Base-by-base conservation (phyloP, 352 stramenopile genomes). In the Blastocystis sp. region DNA sequence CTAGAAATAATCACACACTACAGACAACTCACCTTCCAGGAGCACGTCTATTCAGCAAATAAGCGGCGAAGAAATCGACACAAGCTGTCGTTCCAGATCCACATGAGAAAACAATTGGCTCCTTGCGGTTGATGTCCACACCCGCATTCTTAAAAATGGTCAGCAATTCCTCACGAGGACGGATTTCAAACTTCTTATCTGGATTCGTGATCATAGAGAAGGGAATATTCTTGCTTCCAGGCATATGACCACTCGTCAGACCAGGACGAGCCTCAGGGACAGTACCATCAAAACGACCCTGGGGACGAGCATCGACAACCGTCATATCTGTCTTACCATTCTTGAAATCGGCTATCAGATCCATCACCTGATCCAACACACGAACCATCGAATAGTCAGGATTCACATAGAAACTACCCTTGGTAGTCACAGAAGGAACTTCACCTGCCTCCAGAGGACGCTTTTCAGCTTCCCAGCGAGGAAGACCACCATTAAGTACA, bases 381-480 rank as follows among this genome's bases (percentile, higher is more conserved):
- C 77, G 51, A 29, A 87, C 77, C 65, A 87, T 61, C 14, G 42
- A 65, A 35, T 83, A 83, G 39, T 83, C 71, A 11, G 71, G 71
- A 32, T 83, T 83, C 71, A 83, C 71, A 56, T 83, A 83, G 71
- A 83, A 83, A 37, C 29, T 27, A 21, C 71, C 71, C 32, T 32
- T 57, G 24, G 29, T 24, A 16, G 29, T 83, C 24, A 51, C 12
- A 14, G 49, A n/a, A 43, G 19, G 3, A 5, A n/a, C 35, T 32
- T 83, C 52, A 6, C 77, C 77, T 19, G 19, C 57, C 29, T 87
- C 77, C 12, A 77, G 3, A 19, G 59, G 59, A n/a, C 65, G 77
- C 42, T 78, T 78, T 43, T 87, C 77, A n/a, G 35, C 57, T 35
- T 75, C 42, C 77, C 77, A 87, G 49, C 77, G 77, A 78, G 77